phyloP scores from a whole-genome alignment of 345 rosid species.

The Laguncularia racemosa region DNA sequence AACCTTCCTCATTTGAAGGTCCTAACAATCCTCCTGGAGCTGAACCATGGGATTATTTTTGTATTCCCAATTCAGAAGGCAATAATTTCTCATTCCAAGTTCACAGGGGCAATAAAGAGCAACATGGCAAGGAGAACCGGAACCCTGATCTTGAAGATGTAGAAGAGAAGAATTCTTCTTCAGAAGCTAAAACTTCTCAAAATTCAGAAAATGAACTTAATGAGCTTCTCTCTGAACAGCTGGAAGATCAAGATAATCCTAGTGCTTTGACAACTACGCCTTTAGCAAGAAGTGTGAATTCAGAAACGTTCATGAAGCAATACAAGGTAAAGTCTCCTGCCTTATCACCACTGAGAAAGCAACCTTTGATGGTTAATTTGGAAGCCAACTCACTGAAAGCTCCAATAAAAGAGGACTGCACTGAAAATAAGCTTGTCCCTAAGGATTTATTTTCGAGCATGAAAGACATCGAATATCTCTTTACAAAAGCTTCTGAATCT shows the following conservation, averaged over 20 bases:
- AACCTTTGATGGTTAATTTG: conserved; percentile 22
- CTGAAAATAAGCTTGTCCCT: conserved; percentile 47
- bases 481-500: conserved; percentile 78
- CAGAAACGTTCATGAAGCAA: conserved; percentile 39
- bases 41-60: conserved; percentile 88
- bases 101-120: conserved; percentile 18
- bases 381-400: conserved; percentile 32
- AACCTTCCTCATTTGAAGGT: conserved; percentile 39
- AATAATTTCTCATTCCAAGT: conserved; percentile 48
- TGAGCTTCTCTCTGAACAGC: conserved; percentile 50
- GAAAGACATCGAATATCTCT: conserved; percentile 71
- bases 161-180: conserved; percentile 48
- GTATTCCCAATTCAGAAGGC: conserved; percentile 56
- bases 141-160: conserved; percentile 46
- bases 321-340: conserved; percentile 58
- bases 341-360: conserved; percentile 58
- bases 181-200: conserved; percentile 46
- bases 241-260: conserved; percentile 29
- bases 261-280: conserved; percentile 38
- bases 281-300: conserved; percentile 29
- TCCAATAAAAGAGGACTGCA: conserved; percentile 37
- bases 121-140: too few relatives aligned
- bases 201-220: conserved; percentile 75
- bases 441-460: conserved; percentile 80
- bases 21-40: conserved; percentile 44